Evolutionary conservation across 352 stramenopile genomes (phyloP).

Genomic region (Phytophthora pseudosyringae): DNA sequence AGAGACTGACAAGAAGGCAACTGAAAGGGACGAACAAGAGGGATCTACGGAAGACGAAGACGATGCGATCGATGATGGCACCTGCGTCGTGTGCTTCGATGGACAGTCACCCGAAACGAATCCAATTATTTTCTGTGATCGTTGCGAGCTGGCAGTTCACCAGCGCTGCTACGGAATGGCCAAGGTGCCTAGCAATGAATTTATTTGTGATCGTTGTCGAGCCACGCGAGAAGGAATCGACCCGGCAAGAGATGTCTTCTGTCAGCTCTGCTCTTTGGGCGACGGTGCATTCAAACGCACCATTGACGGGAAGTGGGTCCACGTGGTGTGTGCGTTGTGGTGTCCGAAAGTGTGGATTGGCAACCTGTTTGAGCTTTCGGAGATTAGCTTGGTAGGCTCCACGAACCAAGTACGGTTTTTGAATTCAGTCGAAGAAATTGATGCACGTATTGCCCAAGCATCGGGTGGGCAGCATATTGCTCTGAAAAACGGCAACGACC

Average conservation of each 20-base stretch:
- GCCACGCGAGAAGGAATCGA: conserved; percentile 60
- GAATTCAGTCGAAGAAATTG: conserved; percentile 63
- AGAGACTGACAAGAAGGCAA: conserved; percentile 20
- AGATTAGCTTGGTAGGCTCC: conserved; percentile 74
- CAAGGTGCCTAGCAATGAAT: conserved; percentile 86
- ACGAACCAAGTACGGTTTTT: conserved; percentile 55
- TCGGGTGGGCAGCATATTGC: conserved; percentile 13
- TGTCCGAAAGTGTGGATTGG: conserved; percentile 88
- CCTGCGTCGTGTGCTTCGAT: conserved; percentile 91
- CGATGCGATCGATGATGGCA: conserved; percentile 82
- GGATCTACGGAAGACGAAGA: conserved; percentile 42
- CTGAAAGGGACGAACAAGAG: conserved; percentile 26
- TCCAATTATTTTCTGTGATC: conserved; percentile 91
- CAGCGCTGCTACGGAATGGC: conserved; percentile 89
- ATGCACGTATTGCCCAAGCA: conserved; percentile 42
- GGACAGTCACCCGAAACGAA: conserved; percentile 87
- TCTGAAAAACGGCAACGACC: conserved; percentile 17
- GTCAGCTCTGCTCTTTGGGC: conserved; percentile 82
- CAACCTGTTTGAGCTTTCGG: conserved; percentile 74
- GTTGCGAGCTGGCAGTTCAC: conserved; percentile 90
- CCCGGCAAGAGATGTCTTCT: conserved; percentile 69
- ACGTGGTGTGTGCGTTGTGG: conserved; percentile 91
- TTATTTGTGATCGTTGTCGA: conserved; percentile 89
- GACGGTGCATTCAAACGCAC: conserved; percentile 90
- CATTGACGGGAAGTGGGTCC: conserved; percentile 88